A percentile compares a stretch with the other conserved stretches of the same genome.
These are phyloP conservation scores for Buxus sempervirens DNA, from an alignment of 164 flowering plant genomes.

Conservation along the genomic window DNA sequence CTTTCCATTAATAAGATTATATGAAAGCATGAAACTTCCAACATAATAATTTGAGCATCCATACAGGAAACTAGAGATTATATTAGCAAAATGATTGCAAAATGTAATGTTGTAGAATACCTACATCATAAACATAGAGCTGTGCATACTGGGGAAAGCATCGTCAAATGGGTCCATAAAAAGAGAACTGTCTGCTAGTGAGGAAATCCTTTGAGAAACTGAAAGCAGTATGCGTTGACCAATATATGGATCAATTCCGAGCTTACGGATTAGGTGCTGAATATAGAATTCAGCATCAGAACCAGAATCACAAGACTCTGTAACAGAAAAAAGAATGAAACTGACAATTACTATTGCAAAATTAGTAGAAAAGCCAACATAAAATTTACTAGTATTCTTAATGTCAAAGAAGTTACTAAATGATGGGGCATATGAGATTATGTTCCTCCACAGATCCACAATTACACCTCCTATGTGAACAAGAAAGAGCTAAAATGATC, in stretches of 20 bases:
- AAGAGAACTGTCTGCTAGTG: slow-evolving; percentile 59
- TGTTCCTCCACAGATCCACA: no score
- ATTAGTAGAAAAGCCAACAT: neutral
- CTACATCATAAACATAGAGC: slow-evolving; percentile 67
- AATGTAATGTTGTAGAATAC: slow-evolving; percentile 22
- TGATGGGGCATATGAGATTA: no score
- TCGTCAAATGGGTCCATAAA: slow-evolving; percentile 83
- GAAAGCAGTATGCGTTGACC: slow-evolving; percentile 69
- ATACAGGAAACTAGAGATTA: neutral
- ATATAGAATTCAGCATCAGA: slow-evolving; percentile 45
- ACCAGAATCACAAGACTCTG: slow-evolving; percentile 34
- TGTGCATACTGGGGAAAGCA: slow-evolving; percentile 56
- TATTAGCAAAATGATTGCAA: no score
- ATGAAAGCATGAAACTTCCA: neutral
- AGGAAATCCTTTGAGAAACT: slow-evolving; percentile 57
- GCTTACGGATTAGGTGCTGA: slow-evolving; percentile 82
- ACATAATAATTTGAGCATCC: neutral
- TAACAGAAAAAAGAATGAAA: slow-evolving; percentile 12
- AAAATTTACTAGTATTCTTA: neutral
- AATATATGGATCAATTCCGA: slow-evolving; percentile 63
- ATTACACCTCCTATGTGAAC: no score
- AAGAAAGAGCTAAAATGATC: no score
- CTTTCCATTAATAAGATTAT: no score
- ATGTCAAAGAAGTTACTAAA: no score
- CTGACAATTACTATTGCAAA: slow-evolving; percentile 2